Evolutionary conservation across 176 grass and related monocot species (phyloP).

Genomic region (Triticum timopheevii): DNA sequence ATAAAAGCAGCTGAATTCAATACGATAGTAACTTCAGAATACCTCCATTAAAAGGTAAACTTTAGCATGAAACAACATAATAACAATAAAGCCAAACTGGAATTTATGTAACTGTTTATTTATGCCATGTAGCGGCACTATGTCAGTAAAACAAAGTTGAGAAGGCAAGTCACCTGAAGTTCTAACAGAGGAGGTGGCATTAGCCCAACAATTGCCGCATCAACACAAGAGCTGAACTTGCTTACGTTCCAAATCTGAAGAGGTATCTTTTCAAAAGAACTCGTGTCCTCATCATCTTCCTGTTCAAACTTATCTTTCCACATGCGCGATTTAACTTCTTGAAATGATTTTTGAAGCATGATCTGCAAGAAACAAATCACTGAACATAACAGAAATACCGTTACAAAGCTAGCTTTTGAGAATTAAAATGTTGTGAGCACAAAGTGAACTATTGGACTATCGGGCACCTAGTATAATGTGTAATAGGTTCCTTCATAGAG

Average conservation of each 20-base stretch:
- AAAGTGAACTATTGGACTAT: background rate
- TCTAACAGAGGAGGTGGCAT: conserved; percentile 93
- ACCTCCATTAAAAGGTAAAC: conserved; percentile 34
- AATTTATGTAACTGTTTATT: background rate
- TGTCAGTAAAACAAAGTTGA: background rate
- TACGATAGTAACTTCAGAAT: conserved; percentile 70
- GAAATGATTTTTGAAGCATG: conserved; percentile 71
- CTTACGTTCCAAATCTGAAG: conserved; percentile 85
- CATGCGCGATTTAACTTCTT: conserved; percentile 46
- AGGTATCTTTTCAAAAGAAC: conserved; percentile 59
- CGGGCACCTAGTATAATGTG: no score
- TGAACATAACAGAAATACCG: background rate
- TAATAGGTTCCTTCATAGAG: no score
- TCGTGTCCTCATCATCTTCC: conserved; percentile 45
- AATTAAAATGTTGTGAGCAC: background rate
- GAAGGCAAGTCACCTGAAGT: conserved; percentile 60
- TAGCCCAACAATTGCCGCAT: conserved; percentile 79
- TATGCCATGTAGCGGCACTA: conserved; percentile 7
- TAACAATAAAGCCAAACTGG: background rate
- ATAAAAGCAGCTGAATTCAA: conserved; percentile 95
- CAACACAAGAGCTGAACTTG: conserved; percentile 77
- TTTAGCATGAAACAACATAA: background rate
- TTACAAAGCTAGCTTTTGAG: background rate
- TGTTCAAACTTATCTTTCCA: conserved; percentile 72
- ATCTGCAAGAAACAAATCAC: conserved; percentile 37